Conservation (phyloP, 2,329 filamentous ascomycete genomes). For the Chrysoporthe cubensis region DNA sequence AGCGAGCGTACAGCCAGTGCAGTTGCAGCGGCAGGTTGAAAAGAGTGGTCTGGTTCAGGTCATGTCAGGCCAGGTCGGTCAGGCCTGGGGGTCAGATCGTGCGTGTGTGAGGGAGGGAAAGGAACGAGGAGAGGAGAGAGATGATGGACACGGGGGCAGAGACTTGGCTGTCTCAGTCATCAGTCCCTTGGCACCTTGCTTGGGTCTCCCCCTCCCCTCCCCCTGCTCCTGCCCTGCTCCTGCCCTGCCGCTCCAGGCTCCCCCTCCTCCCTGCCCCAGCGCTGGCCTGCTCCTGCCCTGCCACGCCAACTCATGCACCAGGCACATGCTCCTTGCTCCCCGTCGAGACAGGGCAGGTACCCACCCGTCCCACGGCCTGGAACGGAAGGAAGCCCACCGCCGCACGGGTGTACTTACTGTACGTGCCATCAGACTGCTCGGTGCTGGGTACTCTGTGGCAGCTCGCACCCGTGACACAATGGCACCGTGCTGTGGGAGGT, state of each 20-base stretch:
- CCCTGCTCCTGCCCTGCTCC: background rate
- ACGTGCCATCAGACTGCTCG: no score
- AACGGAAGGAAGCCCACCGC: background rate
- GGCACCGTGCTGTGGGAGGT: background rate
- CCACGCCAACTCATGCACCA: constrained; percentile 3
- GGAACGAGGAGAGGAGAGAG: constrained; percentile 17
- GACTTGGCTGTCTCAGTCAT: constrained; percentile 17
- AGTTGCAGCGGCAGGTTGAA: constrained; percentile 7
- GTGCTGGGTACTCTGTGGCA: no score
- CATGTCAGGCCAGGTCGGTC: constrained; percentile 13
- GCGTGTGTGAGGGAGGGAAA: constrained; percentile 26
- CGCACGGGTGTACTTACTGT: no score
- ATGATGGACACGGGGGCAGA: constrained; percentile 10
- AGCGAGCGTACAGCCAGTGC: background rate
- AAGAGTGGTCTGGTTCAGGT: constrained; percentile 7
- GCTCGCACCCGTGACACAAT: no score
- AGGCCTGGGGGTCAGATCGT: constrained; percentile 1
- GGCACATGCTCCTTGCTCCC: background rate
- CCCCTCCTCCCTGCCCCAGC: background rate
- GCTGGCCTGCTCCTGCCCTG: background rate
- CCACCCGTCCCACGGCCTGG: background rate
- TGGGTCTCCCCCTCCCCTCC: background rate
- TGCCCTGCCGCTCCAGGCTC: background rate
- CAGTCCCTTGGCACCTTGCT: background rate
- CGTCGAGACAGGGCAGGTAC: background rate